phyloP scores from a whole-genome alignment of 345 rosid species.

The Corchorus olitorius region DNA sequence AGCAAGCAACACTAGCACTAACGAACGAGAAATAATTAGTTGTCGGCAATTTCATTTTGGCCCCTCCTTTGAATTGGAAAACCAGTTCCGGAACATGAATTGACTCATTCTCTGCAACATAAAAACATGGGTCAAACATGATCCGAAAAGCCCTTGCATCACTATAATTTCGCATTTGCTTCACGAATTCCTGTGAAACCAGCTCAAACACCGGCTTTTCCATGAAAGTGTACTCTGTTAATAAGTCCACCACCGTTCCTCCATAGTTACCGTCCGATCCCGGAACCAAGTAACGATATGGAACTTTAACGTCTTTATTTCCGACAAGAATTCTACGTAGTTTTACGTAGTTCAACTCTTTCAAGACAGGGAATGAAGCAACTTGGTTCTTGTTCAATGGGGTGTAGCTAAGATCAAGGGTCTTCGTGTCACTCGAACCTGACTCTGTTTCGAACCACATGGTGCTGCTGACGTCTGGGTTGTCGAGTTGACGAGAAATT shows the following conservation, averaged over 20 bases:
- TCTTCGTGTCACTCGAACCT: conserved; percentile 37
- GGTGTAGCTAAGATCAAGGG: conserved; percentile 57
- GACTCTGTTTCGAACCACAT: conserved; percentile 57
- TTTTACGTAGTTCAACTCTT: conserved; percentile 55
- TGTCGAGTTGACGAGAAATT: conserved; percentile 65
- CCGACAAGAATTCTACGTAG: conserved; percentile 68
- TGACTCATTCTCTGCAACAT: conserved; percentile 44
- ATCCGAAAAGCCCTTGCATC: conserved; percentile 33
- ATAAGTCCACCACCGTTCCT: conserved; percentile 83
- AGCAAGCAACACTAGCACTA: conserved; percentile 40
- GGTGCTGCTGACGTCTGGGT: conserved; percentile 43
- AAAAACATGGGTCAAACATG: conserved; percentile 68
- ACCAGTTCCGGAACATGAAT: conserved; percentile 44
- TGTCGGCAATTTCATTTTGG: conserved; percentile 58
- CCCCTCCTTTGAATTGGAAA: conserved; percentile 80
- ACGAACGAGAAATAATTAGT: conserved; percentile 56
- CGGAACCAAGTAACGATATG: conserved; percentile 54
- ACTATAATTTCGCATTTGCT: conserved; percentile 58
- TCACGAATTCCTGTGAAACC: conserved; percentile 52
- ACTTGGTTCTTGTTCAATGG: conserved; percentile 54
- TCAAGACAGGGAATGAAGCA: conserved; percentile 34
- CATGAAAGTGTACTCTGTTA: conserved; percentile 82
- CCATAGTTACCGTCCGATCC: conserved; percentile 60
- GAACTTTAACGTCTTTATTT: conserved; percentile 48
- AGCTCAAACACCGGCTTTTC: conserved; percentile 51